Evolutionary conservation across 1,139 yeast genomes (phyloP), one percentile per base, ranked within the genome.

Genomic region (Sugiyamaella paludigena): DNA sequence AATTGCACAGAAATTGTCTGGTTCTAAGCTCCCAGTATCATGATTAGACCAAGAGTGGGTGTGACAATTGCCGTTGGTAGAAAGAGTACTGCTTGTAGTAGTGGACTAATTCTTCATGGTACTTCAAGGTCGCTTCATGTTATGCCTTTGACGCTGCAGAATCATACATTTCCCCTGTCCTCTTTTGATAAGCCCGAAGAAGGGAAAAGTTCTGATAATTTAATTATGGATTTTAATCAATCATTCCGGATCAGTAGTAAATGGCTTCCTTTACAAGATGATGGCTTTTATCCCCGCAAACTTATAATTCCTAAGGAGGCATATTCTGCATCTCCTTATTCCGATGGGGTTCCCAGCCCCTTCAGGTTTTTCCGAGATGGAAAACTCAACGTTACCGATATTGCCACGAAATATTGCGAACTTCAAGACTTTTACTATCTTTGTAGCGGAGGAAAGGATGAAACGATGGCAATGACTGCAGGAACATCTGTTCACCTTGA

Each of bases 1-100:
- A 59, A 80, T 87, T 47, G 92, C 95, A 1, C 95, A 87, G 64
- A 78, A 76, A 52, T 59, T 61, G 10, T 58, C 64, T 8, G 47
- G 47, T 24, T 37, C 47, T 3, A 40, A 41, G 34, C 40, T 43
- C 19, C 40, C 48, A 10, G 16, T 37, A 35, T 27, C 46, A 39
- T 48, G 40, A 41, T 16, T 34, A 11, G 11, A 24, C 16, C 34
- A 24, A 27, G 32, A 31, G 7, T 26, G 15, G 19, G 8, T 26
- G 5, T n/a, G 15, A 4, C 26, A 15, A 11, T 5, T 10, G 9
- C 32, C 32, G 4, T 7, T 15, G 11, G 38, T 15, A 16, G 13
- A n/a, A 35, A 16, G 24, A 35, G 2, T 5, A 4, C 26, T 8
- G 24, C 13, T 7, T 7, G 7, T 26, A 26, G 15, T 24, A n/a